A percentile compares a stretch with the other conserved stretches of the same genome.
These are phyloP conservation scores for Yamadazyma kanchanaburiensis DNA, from an alignment of 1,139 yeast species.

Conservation along the genomic window DNA sequence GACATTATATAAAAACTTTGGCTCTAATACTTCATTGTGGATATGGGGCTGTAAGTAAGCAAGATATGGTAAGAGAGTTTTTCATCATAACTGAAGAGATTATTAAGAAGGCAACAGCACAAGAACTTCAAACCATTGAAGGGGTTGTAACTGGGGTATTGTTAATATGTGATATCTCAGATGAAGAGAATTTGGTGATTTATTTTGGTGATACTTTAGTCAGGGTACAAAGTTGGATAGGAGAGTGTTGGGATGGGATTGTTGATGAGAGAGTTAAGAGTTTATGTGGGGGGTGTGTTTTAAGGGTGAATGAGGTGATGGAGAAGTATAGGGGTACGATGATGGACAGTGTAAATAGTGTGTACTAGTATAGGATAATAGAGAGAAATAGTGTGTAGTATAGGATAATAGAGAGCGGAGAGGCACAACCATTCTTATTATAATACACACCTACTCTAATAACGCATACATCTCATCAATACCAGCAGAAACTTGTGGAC, in stretches of 20 bases:
- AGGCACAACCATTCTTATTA: too few species aligned
- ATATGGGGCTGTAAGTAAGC: conserved; percentile 48
- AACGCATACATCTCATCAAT: too few species aligned
- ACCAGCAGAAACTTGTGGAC: too few species aligned
- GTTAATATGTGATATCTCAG: conserved; percentile 44
- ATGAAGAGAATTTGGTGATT: conserved; percentile 30
- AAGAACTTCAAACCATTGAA: conserved; percentile 38
- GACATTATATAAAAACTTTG: conserved; percentile 60
- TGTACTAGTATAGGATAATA: conserved; percentile 7
- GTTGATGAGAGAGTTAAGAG: conserved; percentile 45
- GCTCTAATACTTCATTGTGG: conserved; percentile 55
- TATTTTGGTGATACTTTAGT: conserved; percentile 27
- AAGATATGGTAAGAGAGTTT: conserved; percentile 58
- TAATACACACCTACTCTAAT: too few species aligned
- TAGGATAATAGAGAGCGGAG: too few species aligned
- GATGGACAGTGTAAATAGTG: conserved; percentile 12
- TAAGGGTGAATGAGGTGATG: conserved; percentile 16
- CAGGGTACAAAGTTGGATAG: conserved; percentile 39
- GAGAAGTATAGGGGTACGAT: conserved; percentile 14
- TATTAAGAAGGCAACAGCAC: conserved; percentile 17
- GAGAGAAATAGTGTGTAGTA: neutral
- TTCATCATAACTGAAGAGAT: conserved; percentile 35
- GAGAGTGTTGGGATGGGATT: conserved; percentile 41
- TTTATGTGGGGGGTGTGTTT: conserved; percentile 49
- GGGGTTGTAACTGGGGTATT: conserved; percentile 46